Evolutionary conservation across 768 basidiomycete genomes (phyloP).

Genomic region (Collybia sordida): DNA sequence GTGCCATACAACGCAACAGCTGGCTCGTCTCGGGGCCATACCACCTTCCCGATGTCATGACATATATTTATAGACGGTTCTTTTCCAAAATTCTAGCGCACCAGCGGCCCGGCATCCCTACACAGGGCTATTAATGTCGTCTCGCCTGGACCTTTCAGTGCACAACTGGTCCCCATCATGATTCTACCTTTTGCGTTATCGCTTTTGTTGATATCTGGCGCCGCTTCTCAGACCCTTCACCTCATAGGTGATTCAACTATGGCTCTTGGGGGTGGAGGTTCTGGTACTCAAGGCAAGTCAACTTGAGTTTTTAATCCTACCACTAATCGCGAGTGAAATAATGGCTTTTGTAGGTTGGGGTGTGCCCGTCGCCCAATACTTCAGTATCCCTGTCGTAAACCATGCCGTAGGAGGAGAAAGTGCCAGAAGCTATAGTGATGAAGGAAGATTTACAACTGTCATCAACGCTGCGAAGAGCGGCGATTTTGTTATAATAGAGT

Average conservation of each 20-base stretch:
- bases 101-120: too few species aligned
- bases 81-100: too few species aligned
- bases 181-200: too few species aligned
- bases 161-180: too few species aligned
- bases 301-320: not conserved
- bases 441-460: conserved; percentile 26
- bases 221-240: conserved; percentile 11
- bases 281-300: conserved; percentile 14
- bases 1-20: too few species aligned
- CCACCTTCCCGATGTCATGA: too few species aligned
- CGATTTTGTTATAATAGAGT: conserved; percentile 28
- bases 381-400: conserved; percentile 28
- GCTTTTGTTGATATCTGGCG: not conserved
- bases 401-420: conserved; percentile 29
- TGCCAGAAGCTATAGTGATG: conserved; percentile 30
- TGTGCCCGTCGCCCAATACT: conserved; percentile 20
- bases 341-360: too few species aligned
- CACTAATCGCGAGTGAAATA: too few species aligned
- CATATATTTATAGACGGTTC: too few species aligned
- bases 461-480: conserved; percentile 19
- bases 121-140: too few species aligned
- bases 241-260: conserved; percentile 19
- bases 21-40: too few species aligned
- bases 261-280: conserved; percentile 13
- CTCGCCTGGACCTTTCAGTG: too few species aligned